These are phyloP conservation scores for Diddensiella santjacobensis DNA, from an alignment of 805 yeast genomes.

Conservation along the genomic window DNA sequence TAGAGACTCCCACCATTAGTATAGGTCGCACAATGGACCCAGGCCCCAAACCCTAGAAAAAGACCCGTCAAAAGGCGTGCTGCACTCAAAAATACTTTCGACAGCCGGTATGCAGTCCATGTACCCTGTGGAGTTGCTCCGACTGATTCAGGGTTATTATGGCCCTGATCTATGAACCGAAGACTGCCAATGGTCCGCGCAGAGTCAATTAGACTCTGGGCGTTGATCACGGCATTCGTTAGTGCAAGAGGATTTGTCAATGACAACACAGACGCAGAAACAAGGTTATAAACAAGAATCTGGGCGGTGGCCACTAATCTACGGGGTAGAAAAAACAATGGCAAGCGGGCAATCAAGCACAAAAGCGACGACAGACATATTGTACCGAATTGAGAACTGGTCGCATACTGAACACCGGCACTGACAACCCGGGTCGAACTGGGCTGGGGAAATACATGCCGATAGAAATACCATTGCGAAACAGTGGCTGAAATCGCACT, in stretches of 20 bases:
- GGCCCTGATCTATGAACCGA: slow-evolving; percentile 6
- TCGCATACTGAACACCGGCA: slow-evolving; percentile 28
- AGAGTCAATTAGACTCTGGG: slow-evolving; percentile 33
- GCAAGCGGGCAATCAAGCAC: slow-evolving; percentile 33
- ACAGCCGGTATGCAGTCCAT: slow-evolving; percentile 35
- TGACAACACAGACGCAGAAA: slow-evolving; percentile 29
- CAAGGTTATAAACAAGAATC: slow-evolving; percentile 23
- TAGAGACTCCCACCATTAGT: slow-evolving; percentile 34
- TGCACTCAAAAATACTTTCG: slow-evolving; percentile 36
- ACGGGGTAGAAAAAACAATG: slow-evolving; percentile 36
- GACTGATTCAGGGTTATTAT: background rate
- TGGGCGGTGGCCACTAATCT: slow-evolving; percentile 26
- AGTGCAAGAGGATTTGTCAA: slow-evolving; percentile 37
- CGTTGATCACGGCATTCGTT: slow-evolving; percentile 35
- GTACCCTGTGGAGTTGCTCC: slow-evolving; percentile 15
- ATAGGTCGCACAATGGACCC: slow-evolving; percentile 39
- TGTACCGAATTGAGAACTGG: slow-evolving; percentile 35
- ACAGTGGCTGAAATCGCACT: slow-evolving; percentile 35
- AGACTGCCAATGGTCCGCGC: slow-evolving; percentile 28
- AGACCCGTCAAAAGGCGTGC: slow-evolving; percentile 37
- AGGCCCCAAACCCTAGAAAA: slow-evolving; percentile 36
- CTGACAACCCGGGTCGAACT: slow-evolving; percentile 20
- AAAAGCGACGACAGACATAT: slow-evolving; percentile 34
- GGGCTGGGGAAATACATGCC: slow-evolving; percentile 24
- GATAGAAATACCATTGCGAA: slow-evolving; percentile 38